Conservation (phyloP, 805 yeast genomes). For the Ogataea siamensis region DNA sequence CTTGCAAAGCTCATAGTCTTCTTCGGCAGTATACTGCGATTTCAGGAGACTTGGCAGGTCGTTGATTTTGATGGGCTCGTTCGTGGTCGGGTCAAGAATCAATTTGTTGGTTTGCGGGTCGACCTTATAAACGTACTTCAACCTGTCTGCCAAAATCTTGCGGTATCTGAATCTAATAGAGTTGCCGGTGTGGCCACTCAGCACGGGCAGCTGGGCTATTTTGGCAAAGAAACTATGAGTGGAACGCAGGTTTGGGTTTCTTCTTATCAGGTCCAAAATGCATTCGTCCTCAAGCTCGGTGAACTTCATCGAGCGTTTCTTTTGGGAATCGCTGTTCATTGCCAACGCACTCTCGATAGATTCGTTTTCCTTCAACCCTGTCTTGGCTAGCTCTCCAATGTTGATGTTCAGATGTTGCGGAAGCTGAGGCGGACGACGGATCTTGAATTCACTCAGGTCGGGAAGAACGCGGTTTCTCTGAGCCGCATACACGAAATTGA, state of each 20-base stretch:
- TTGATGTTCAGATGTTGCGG: slow-evolving; percentile 26
- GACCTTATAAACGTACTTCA: slow-evolving; percentile 49
- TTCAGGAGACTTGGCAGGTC: slow-evolving; percentile 52
- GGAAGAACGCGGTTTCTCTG: slow-evolving; percentile 20
- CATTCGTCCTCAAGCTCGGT: slow-evolving; percentile 63
- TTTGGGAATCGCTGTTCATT: slow-evolving; percentile 26
- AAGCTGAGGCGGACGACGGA: slow-evolving; percentile 24
- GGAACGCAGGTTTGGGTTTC: slow-evolving; percentile 63
- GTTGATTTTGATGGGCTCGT: slow-evolving; percentile 39
- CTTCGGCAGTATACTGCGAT: slow-evolving; percentile 63
- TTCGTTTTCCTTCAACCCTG: slow-evolving; percentile 5
- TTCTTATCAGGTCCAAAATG: slow-evolving; percentile 64
- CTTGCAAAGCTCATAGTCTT: slow-evolving; percentile 60
- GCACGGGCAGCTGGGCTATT: slow-evolving; percentile 47
- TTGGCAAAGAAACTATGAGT: slow-evolving; percentile 66
- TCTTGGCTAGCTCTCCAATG: slow-evolving; percentile 24
- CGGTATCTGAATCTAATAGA: slow-evolving; percentile 66
- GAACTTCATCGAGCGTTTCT: slow-evolving; percentile 46
- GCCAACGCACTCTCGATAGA: slow-evolving; percentile 2
- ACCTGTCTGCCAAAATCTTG: slow-evolving; percentile 39
- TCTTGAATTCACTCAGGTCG: slow-evolving; percentile 20
- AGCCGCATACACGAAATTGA: slow-evolving; percentile 25
- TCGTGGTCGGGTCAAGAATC: slow-evolving; percentile 39
- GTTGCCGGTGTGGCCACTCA: slow-evolving; percentile 71
- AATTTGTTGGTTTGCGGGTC: slow-evolving; percentile 43